Conservation (phyloP, 2,329 filamentous ascomycete genomes). For the Calonectria pseudoreteaudii region DNA sequence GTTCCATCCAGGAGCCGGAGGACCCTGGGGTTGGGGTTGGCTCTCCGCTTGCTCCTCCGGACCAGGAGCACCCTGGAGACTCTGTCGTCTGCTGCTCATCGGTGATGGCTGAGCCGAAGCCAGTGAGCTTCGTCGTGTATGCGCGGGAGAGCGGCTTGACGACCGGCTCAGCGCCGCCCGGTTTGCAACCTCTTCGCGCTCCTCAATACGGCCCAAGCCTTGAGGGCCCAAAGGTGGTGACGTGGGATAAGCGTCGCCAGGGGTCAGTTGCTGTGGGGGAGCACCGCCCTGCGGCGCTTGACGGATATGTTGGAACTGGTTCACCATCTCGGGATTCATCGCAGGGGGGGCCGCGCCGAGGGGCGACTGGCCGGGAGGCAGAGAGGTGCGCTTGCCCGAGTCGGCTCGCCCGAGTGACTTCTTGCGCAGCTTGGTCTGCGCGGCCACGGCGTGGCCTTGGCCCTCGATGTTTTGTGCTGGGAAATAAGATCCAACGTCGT, state of each 20-base stretch:
- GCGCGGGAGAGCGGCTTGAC: conserved; percentile 28
- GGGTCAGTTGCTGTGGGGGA: conserved; percentile 1
- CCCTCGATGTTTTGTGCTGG: conserved; percentile 28
- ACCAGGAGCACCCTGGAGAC: conserved; percentile 27
- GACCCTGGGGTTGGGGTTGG: not conserved
- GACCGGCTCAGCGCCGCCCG: conserved; percentile 31
- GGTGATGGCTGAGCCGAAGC: conserved; percentile 35
- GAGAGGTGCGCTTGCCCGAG: conserved; percentile 33
- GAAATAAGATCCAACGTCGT: conserved; percentile 37
- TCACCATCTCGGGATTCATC: conserved; percentile 1
- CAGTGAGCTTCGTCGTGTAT: conserved; percentile 30
- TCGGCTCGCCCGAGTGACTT: conserved; percentile 36
- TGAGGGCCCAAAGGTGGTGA: conserved; percentile 23
- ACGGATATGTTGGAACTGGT: conserved; percentile 27
- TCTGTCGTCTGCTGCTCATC: conserved; percentile 34
- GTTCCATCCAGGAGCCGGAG: conserved; percentile 4
- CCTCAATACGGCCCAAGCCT: conserved; percentile 40
- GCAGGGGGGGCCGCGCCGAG: conserved; percentile 14
- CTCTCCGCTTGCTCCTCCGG: conserved; percentile 17
- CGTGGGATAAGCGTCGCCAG: not conserved
- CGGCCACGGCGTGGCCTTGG: conserved; percentile 35
- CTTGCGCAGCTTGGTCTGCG: conserved; percentile 40
- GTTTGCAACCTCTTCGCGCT: conserved; percentile 37
- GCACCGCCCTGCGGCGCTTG: conserved; percentile 29
- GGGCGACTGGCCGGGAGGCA: conserved; percentile 35